These are phyloP conservation scores for Leccinum disarticulatum DNA, from an alignment of 768 basidiomycete genomes.

Conservation along the genomic window DNA sequence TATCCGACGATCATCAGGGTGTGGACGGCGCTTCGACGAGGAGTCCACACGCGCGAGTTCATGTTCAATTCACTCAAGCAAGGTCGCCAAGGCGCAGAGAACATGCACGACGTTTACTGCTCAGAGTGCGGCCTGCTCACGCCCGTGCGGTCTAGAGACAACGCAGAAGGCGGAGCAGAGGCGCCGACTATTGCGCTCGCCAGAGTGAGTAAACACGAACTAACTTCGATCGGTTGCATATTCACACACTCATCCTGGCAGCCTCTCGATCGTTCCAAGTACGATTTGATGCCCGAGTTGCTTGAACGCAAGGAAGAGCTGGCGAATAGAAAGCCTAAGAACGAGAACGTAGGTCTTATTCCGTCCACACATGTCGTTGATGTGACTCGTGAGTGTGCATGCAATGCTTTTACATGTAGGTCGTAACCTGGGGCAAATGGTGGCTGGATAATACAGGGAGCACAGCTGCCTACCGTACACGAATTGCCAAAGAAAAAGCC, in stretches of 20 bases:
- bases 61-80: slow-evolving; percentile 17
- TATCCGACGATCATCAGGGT: slow-evolving; percentile 1
- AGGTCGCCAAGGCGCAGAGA: slow-evolving; percentile 17
- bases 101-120: slow-evolving; percentile 19
- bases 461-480: neutral
- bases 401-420: too few relatives aligned
- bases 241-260: neutral
- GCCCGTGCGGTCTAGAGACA: slow-evolving; percentile 12
- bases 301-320: slow-evolving; percentile 2
- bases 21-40: slow-evolving; percentile 17
- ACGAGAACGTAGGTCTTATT: neutral
- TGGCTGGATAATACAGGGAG: too few relatives aligned
- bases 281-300: slow-evolving; percentile 10
- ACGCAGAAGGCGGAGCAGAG: slow-evolving; percentile 14
- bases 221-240: neutral
- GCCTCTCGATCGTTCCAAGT: slow-evolving; percentile 17
- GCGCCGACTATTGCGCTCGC: slow-evolving; percentile 13
- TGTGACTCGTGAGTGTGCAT: too few relatives aligned
- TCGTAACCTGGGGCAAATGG: too few relatives aligned
- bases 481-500: too few relatives aligned
- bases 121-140: slow-evolving; percentile 18
- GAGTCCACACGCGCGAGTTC: slow-evolving; percentile 19
- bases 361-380: neutral
- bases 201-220: neutral
- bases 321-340: neutral